phyloP scores from a whole-genome alignment of 2,329 filamentous ascomycete species.

The Chrysosporium queenslandicum region DNA sequence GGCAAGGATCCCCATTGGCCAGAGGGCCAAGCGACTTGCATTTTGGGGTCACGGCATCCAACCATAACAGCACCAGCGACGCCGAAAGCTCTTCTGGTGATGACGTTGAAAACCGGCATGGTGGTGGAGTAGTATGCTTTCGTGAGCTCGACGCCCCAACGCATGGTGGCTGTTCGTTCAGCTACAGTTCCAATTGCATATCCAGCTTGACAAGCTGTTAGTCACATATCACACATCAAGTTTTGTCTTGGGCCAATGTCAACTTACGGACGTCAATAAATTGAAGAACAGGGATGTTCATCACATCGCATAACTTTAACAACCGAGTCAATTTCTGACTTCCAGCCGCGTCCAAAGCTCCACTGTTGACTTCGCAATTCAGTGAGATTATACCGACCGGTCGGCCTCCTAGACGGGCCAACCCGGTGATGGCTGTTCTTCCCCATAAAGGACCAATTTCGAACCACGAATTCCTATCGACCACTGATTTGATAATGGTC shows the following conservation, averaged over 20 bases:
- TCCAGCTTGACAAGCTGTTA: conserved; percentile 32
- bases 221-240: background rate
- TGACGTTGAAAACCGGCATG: conserved; percentile 53
- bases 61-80: conserved; percentile 57
- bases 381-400: conserved; percentile 51
- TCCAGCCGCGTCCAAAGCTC: conserved; percentile 51
- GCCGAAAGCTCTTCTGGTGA: conserved; percentile 52
- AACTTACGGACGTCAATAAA: conserved; percentile 50
- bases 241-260: background rate
- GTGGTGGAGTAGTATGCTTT: conserved; percentile 55
- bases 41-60: conserved; percentile 50
- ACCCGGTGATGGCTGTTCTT: conserved; percentile 50
- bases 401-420: conserved; percentile 48
- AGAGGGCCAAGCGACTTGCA: conserved; percentile 54
- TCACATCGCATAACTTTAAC: conserved; percentile 55
- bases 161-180: conserved; percentile 54
- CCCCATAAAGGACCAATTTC: conserved; percentile 57
- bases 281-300: conserved; percentile 55
- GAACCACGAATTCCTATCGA: conserved; percentile 50
- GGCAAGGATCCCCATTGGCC: conserved; percentile 55
- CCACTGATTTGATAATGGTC: conserved; percentile 47
- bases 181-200: conserved; percentile 56
- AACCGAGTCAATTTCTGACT: conserved; percentile 52
- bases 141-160: conserved; percentile 52
- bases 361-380: conserved; percentile 53